These are phyloP conservation scores for Penstemon eatonii DNA, from an alignment of 257 asterid genomes.

Conservation along the genomic window DNA sequence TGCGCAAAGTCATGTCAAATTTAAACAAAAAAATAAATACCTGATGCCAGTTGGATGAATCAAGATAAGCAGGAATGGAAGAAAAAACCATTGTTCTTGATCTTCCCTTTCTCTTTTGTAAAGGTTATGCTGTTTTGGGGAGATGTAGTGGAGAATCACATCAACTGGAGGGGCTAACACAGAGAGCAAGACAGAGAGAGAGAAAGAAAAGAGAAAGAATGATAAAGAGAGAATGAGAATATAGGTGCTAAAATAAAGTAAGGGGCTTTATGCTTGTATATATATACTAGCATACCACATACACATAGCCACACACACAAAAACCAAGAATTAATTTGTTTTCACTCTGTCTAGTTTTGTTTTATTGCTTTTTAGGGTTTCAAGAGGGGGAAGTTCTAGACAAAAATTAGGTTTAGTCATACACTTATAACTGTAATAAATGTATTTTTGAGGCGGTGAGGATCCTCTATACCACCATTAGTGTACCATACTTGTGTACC, in stretches of 20 bases:
- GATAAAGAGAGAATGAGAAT: constrained; percentile 77
- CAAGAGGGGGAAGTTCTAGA: neutral
- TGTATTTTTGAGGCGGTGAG: no score
- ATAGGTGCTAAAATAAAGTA: constrained; percentile 82
- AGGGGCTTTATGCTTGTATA: constrained; percentile 57
- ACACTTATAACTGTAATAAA: no score
- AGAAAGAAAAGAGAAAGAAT: constrained; percentile 34
- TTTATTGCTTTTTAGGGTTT: constrained; percentile 27
- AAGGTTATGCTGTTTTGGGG: constrained; percentile 61
- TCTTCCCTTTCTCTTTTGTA: constrained; percentile 74
- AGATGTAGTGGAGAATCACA: constrained; percentile 90
- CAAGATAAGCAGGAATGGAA: constrained; percentile 93
- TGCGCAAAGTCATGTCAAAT: neutral
- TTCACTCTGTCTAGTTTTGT: constrained; percentile 63
- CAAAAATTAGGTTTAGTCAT: no score
- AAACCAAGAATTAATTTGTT: constrained; percentile 54
- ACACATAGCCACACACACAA: constrained; percentile 31
- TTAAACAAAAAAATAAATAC: constrained; percentile 35
- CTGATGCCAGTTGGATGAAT: constrained; percentile 99
- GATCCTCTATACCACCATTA: no score
- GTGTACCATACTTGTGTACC: no score
- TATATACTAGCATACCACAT: constrained; percentile 29
- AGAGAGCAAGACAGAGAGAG: constrained; percentile 39
- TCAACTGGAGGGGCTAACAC: constrained; percentile 50
- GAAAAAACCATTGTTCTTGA: constrained; percentile 86